Base-by-base conservation (phyloP, 2,329 filamentous ascomycete genomes). In the Colletotrichum siamense region DNA sequence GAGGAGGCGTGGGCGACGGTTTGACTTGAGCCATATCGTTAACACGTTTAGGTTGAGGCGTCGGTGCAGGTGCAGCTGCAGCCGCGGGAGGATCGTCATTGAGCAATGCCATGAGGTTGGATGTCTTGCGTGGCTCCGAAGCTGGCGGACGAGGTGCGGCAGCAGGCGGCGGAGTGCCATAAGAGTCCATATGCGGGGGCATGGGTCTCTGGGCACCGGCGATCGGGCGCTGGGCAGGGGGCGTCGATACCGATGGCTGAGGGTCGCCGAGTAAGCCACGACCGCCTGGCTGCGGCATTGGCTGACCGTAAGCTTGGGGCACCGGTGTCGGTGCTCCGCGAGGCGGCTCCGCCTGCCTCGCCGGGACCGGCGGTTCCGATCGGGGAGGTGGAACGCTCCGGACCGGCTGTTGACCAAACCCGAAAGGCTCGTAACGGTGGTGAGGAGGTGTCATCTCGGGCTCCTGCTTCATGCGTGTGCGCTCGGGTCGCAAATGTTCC, bases 81-180 rank as follows among this genome's bases (percentile, higher is more conserved):
- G 86, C 83, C n/a, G 87, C 84, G 5, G 85, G 85, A 9, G 89
- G 87, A 69, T 93, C 92, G 77, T 93, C 91, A 78, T 92, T 92
- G 5, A 94, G 85, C 76, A 94, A 82, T 1, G 91, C 91, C 88
- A 93, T 92, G 77, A 94, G 88, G 77, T 86, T 93, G 16, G 91
- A 92, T 9, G 89, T 92, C 84, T 93, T 93, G n/a, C 89, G 87
- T 78, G 91, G 89, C 4, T 84, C 82, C 4, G 87, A 82, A 5
- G 87, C 83, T 49, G 86, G 86, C 30, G 85, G 83, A 15, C 86
- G 81, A 8, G 89, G 81, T 52, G 87, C 83, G 32, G 87, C 83
- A 26, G 87, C 81, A 32, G 85, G 82, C 10, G 85, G 85, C 5
- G 85, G 84, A n/a, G 83, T 79, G 61, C 81, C 81, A 71, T 83